A percentile compares a stretch with the other conserved stretches of the same genome.
phyloP scores from a whole-genome alignment of 148 eudicot genomes.

The Salicornia ramosissima region DNA sequence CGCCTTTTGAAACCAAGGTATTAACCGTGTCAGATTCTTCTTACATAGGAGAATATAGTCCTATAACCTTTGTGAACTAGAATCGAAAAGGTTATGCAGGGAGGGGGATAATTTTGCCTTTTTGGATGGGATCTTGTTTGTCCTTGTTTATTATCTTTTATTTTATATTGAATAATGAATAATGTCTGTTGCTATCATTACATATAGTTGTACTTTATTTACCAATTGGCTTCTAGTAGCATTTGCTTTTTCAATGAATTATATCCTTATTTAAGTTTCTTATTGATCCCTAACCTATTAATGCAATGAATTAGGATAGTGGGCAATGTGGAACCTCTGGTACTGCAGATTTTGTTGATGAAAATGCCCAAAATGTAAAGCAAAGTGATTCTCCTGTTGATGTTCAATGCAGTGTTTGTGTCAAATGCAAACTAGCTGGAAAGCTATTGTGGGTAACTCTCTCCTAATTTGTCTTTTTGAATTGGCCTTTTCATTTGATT shows the following conservation, averaged over 20 bases:
- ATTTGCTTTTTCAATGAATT: not conserved
- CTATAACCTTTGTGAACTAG: not conserved
- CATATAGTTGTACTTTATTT: not conserved
- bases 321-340: slow-evolving; percentile 24
- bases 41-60: not conserved
- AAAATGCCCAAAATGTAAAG: slow-evolving; percentile 8
- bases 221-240: not conserved
- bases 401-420: slow-evolving; percentile 23
- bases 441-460: slow-evolving; percentile 52
- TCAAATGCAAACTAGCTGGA: slow-evolving; percentile 39
- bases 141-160: not conserved
- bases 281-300: slow-evolving; percentile 13
- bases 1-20: not conserved
- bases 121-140: not conserved
- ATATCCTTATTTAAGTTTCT: not conserved
- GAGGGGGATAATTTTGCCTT: not conserved
- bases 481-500: not conserved
- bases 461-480: slow-evolving; percentile 3
- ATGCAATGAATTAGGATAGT: slow-evolving; percentile 37
- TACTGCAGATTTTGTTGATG: slow-evolving; percentile 12
- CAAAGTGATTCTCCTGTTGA: slow-evolving; percentile 21
- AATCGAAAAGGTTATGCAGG: not conserved
- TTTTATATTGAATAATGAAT: not conserved
- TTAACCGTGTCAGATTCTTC: not conserved
- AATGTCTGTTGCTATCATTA: not conserved